A percentile compares a stretch with the other conserved stretches of the same genome.
Conservation (phyloP, 2,329 filamentous ascomycete species). For the Neonectria magnoliae region DNA sequence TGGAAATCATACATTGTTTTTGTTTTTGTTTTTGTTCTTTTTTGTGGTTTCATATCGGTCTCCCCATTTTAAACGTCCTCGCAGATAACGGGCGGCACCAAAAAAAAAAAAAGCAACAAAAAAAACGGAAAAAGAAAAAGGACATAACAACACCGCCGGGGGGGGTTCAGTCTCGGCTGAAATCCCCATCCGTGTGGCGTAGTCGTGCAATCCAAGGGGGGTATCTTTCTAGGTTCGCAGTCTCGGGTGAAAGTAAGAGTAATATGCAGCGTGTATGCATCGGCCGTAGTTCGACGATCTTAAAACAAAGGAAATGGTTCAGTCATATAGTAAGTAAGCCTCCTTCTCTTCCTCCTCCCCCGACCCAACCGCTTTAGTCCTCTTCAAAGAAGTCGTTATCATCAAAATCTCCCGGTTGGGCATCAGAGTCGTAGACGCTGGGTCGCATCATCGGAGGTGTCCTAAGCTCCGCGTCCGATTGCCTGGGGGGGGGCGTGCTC, state of each 20-base stretch:
- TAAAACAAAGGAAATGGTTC: slow-evolving; percentile 43
- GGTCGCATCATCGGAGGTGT: slow-evolving; percentile 71
- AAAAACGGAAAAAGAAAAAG: slow-evolving; percentile 26
- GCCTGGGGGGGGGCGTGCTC: slow-evolving; percentile 52
- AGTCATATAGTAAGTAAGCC: slow-evolving; percentile 24
- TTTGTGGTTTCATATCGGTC: slow-evolving; percentile 19
- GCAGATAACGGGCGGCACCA: slow-evolving; percentile 17
- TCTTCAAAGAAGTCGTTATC: slow-evolving; percentile 69
- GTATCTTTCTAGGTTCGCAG: slow-evolving; percentile 55
- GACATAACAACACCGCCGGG: slow-evolving; percentile 19
- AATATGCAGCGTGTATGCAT: slow-evolving; percentile 39
- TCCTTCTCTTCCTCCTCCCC: slow-evolving; percentile 8
- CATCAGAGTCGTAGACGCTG: slow-evolving; percentile 69
- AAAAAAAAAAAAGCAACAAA: slow-evolving; percentile 32
- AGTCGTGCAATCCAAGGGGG: slow-evolving; percentile 49
- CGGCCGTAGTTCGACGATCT: slow-evolving; percentile 38
- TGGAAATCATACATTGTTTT: slow-evolving; percentile 22
- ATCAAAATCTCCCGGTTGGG: slow-evolving; percentile 67
- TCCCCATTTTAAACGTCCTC: slow-evolving; percentile 19
- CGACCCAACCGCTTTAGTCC: slow-evolving; percentile 43
- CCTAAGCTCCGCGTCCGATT: slow-evolving; percentile 55
- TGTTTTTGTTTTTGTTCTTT: slow-evolving; percentile 18
- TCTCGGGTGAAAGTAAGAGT: slow-evolving; percentile 42
- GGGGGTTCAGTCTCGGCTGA: slow-evolving; percentile 2
- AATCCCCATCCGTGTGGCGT: slow-evolving; percentile 42